Evolutionary conservation across 1,284 basidiomycete species (phyloP).

Genomic region (Xerocomus minutiporus): DNA sequence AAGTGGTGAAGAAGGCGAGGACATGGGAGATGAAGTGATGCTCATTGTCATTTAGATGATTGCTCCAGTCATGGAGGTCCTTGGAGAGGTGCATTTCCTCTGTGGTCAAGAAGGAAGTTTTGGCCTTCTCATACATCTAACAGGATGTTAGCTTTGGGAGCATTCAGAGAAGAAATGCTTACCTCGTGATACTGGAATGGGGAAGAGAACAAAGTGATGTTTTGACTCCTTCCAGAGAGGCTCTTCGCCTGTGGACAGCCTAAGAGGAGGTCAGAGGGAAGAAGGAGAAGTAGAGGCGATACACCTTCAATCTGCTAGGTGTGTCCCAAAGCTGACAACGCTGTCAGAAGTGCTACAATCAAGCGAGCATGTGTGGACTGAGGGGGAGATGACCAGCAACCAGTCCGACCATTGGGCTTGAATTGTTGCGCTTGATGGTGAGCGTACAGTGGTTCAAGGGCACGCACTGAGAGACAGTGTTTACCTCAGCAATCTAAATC

Average conservation of each 20-base stretch:
- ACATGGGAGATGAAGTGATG: slow-evolving; percentile 96
- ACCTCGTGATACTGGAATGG: slow-evolving; percentile 91
- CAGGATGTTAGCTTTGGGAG: not conserved
- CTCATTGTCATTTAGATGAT: slow-evolving; percentile 89
- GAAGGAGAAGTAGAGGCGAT: not conserved
- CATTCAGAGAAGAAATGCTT: slow-evolving; percentile 10
- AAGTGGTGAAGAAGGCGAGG: slow-evolving; percentile 49
- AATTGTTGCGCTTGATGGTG: no score
- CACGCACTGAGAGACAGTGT: no score
- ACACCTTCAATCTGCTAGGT: slow-evolving; percentile 42
- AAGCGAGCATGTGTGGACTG: no score
- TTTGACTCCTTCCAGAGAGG: slow-evolving; percentile 79
- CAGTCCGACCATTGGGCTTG: no score
- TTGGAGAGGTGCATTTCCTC: slow-evolving; percentile 98
- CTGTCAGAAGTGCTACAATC: no score
- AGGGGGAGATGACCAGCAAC: no score
- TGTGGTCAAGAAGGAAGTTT: slow-evolving; percentile 95
- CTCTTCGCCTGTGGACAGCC: slow-evolving; percentile 59
- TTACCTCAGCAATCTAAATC: no score
- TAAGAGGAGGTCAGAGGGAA: slow-evolving; percentile 9
- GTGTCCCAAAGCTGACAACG: slow-evolving; percentile 13
- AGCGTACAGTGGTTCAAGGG: no score
- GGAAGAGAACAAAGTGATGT: slow-evolving; percentile 87
- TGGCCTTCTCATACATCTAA: slow-evolving; percentile 90
- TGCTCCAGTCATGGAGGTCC: slow-evolving; percentile 90